phyloP scores from a whole-genome alignment of 345 rosid species.

The Eutrema japonicum region DNA sequence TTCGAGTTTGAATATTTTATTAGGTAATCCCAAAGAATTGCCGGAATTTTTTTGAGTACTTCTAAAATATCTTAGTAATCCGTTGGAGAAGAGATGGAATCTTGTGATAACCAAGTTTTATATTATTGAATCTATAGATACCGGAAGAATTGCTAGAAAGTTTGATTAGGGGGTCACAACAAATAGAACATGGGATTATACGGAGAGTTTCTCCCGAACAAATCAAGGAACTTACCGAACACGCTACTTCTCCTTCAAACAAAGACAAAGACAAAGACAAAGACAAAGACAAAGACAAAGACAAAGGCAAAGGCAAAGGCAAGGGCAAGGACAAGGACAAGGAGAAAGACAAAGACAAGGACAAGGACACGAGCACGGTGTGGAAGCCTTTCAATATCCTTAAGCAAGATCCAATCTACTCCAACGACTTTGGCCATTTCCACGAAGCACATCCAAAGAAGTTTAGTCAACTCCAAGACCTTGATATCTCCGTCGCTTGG shows the following conservation, averaged over 20 bases:
- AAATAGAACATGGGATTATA: conserved; percentile 41
- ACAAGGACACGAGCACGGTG: background rate
- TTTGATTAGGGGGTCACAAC: conserved; percentile 40
- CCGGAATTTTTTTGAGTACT: too few relatives aligned
- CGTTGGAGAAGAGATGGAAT: too few relatives aligned
- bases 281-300: background rate
- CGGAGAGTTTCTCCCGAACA: conserved; percentile 43
- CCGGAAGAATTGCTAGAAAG: conserved; percentile 49
- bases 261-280: conserved; percentile 25
- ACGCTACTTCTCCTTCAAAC: conserved; percentile 36
- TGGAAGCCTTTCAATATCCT: conserved; percentile 49
- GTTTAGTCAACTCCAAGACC: conserved; percentile 49
- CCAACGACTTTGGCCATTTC: conserved; percentile 53
- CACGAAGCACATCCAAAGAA: conserved; percentile 48
- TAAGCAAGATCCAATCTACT: conserved; percentile 42
- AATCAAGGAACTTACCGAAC: conserved; percentile 39
- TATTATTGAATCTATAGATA: conserved; percentile 37
- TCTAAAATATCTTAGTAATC: too few relatives aligned
- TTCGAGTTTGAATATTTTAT: too few relatives aligned
- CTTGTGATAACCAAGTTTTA: background rate
- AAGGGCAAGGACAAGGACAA: too few relatives aligned
- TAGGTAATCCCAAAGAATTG: too few relatives aligned
- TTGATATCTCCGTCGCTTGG: conserved; percentile 38
- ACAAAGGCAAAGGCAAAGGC: too few relatives aligned
- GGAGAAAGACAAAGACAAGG: too few relatives aligned